phyloP scores from a whole-genome alignment of 768 basidiomycete genomes.

The Pleurotus citrinopileatus region DNA sequence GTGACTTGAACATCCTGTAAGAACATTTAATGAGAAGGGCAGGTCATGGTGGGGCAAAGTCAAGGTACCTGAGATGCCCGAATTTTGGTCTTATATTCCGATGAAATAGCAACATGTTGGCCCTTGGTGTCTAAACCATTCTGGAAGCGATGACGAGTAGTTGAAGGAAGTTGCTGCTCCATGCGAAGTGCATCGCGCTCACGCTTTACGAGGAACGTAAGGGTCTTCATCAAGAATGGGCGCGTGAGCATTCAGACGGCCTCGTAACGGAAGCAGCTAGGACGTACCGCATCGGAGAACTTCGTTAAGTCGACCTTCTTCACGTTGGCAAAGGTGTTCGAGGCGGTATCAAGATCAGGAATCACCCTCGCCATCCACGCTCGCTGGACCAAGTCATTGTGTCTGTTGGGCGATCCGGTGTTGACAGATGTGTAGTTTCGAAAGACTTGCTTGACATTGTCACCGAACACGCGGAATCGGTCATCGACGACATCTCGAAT shows the following conservation, averaged over 20 bases:
- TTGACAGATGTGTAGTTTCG: conserved; percentile 26
- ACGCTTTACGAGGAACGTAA: conserved; percentile 44
- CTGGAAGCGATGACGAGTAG: conserved; percentile 41
- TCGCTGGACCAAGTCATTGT: conserved; percentile 36
- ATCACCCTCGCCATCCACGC: conserved; percentile 53
- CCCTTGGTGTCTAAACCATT: conserved; percentile 14
- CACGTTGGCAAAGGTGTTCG: conserved; percentile 39
- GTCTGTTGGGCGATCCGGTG: conserved; percentile 24
- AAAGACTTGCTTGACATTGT: conserved; percentile 36
- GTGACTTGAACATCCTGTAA: conserved; percentile 3
- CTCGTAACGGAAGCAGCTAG: neutral
- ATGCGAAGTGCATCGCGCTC: conserved; percentile 43
- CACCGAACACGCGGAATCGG: conserved; percentile 28
- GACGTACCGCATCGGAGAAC: conserved; percentile 32
- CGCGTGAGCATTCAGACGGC: neutral
- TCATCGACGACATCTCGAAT: conserved; percentile 41
- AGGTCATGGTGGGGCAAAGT: too few relatives aligned
- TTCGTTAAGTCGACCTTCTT: conserved; percentile 42
- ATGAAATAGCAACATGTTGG: neutral
- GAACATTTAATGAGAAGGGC: neutral
- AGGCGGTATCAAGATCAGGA: conserved; percentile 36
- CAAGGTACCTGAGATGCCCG: neutral
- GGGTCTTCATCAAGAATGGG: conserved; percentile 19
- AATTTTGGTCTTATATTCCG: conserved; percentile 4
- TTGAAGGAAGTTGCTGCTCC: conserved; percentile 43